Evolutionary conservation across 352 stramenopile genomes (phyloP), one percentile per base, ranked within the genome.

Genomic region (Globisporangium echinulatum): DNA sequence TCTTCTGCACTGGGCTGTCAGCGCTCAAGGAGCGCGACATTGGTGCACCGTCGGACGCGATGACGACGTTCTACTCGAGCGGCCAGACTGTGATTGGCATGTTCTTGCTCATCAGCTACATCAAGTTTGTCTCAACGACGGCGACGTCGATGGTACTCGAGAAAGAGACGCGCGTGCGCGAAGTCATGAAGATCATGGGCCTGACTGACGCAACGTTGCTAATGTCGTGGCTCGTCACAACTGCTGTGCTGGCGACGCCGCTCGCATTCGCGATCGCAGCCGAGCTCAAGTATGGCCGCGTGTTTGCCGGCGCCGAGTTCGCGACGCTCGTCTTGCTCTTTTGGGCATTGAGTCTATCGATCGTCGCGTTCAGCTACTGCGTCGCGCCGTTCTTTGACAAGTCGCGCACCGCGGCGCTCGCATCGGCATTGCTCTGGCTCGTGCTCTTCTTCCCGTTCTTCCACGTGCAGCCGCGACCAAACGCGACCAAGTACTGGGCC

Each of bases 151-250:
- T 95, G 71, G 80, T 95, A 19, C 77, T 86, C 19, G 84, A 95
- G 49, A 93, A 95, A 59, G 84, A 92, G 59, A 85, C 77, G 37
- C 66, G 77, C 43, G 72, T 94, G 40, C 79, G 82, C 8, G 79
- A 92, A 51, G 72, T 92, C 47, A 89, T 95, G 78, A 87, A 86
- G 72, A 92, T 90, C 64, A 92, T 92, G 82, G 86, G 86, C 0
- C 62, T 92, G 1, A 81, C 76, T 4, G 81, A 87, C 54, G 50
- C 61, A 37, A 83, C 78, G 33, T 64, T 92, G 48, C 72, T 89
- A 33, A 62, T 62, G n/a, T 88, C 82, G 8, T 89, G 80, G 79
- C 69, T 70, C n/a, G 51, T 82, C 13, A 87, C 79, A 7, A 81
- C 62, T 10, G 61, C 64, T 3, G 39, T 87, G 7, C 51, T 89